Percentiles rank a stretch among this genome's conserved stretches.
These are phyloP conservation scores for Microbotryum violaceum DNA, from an alignment of 1,284 basidiomycete genomes.

Conservation along the genomic window DNA sequence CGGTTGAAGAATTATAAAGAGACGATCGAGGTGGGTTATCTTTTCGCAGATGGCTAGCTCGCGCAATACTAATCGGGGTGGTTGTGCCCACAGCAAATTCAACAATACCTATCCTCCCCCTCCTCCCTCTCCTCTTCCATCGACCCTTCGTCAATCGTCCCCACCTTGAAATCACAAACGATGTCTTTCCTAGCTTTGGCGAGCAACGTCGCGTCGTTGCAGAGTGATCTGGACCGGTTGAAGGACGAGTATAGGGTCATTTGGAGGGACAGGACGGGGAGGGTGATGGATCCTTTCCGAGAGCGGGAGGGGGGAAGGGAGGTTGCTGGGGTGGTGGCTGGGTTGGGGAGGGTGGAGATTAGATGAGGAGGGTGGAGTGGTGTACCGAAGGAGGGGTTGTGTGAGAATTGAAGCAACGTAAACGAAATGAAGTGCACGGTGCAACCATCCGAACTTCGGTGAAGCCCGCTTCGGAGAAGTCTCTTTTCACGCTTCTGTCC, in stretches of 20 bases:
- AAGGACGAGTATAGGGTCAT: slow-evolving; percentile 34
- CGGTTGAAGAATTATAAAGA: slow-evolving; percentile 65
- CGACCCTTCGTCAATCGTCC: slow-evolving; percentile 23
- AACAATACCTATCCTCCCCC: slow-evolving; percentile 7
- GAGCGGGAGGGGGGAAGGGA: slow-evolving; percentile 2
- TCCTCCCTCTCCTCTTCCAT: slow-evolving; percentile 3
- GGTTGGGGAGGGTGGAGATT: slow-evolving; percentile 11
- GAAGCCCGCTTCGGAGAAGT: too few relatives aligned
- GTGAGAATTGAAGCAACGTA: too few relatives aligned
- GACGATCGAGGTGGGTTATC: slow-evolving; percentile 58
- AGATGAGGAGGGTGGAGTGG: background rate
- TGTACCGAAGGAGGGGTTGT: too few relatives aligned
- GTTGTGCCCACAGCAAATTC: slow-evolving; percentile 5
- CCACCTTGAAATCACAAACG: slow-evolving; percentile 34
- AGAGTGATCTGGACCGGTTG: slow-evolving; percentile 26
- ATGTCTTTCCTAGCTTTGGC: slow-evolving; percentile 34
- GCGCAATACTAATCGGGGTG: too few relatives aligned
- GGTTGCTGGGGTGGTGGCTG: slow-evolving; percentile 3
- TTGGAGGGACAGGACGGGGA: slow-evolving; percentile 33
- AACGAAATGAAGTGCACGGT: too few relatives aligned
- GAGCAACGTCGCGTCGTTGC: slow-evolving; percentile 26
- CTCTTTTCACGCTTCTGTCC: too few relatives aligned
- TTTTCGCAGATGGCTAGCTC: background rate
- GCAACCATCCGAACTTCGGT: too few relatives aligned
- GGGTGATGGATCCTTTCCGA: slow-evolving; percentile 31